Percentiles rank a stretch among this genome's conserved stretches.
These are phyloP conservation scores for Mycena galopus DNA, from an alignment of 768 basidiomycete genomes.

Conservation along the genomic window DNA sequence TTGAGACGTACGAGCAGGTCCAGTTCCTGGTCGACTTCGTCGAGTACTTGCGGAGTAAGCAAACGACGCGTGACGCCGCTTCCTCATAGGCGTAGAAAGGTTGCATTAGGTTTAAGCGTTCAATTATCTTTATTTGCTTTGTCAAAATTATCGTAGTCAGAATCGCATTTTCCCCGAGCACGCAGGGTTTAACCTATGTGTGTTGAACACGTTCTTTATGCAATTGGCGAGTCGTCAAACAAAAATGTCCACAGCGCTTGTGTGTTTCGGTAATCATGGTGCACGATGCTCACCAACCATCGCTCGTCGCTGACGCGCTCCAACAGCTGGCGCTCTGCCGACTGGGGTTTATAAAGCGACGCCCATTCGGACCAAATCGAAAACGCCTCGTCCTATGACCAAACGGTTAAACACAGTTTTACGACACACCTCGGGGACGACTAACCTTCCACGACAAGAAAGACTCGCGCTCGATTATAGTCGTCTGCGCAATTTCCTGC, in stretches of 20 bases:
- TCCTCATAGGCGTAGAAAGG: not conserved
- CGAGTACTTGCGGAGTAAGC: slow-evolving; percentile 60
- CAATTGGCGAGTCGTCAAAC: slow-evolving; percentile 51
- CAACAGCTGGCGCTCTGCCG: slow-evolving; percentile 79
- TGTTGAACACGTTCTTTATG: not conserved
- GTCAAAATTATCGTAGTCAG: slow-evolving; percentile 20
- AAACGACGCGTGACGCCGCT: not conserved
- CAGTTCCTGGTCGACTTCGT: slow-evolving; percentile 84
- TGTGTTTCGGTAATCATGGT: slow-evolving; percentile 90
- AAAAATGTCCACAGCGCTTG: slow-evolving; percentile 90
- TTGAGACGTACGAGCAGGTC: slow-evolving; percentile 96
- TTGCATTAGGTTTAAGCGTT: not conserved
- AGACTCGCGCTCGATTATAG: slow-evolving; percentile 94
- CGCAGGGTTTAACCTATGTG: not conserved
- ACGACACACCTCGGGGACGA: not conserved
- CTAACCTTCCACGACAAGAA: slow-evolving; percentile 97
- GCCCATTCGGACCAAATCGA: slow-evolving; percentile 97
- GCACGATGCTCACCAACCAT: slow-evolving; percentile 93
- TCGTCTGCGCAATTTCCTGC: slow-evolving; percentile 95
- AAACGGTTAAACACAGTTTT: too few relatives aligned
- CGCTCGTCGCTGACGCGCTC: slow-evolving; percentile 77
- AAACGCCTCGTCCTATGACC: slow-evolving; percentile 90
- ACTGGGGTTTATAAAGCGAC: slow-evolving; percentile 82
- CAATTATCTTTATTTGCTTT: slow-evolving; percentile 25
- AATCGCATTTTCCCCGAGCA: not conserved